A percentile compares a stretch with the other conserved stretches of the same genome.
Conservation (phyloP, 345 rosid species). For the Eucalyptus virginea region DNA sequence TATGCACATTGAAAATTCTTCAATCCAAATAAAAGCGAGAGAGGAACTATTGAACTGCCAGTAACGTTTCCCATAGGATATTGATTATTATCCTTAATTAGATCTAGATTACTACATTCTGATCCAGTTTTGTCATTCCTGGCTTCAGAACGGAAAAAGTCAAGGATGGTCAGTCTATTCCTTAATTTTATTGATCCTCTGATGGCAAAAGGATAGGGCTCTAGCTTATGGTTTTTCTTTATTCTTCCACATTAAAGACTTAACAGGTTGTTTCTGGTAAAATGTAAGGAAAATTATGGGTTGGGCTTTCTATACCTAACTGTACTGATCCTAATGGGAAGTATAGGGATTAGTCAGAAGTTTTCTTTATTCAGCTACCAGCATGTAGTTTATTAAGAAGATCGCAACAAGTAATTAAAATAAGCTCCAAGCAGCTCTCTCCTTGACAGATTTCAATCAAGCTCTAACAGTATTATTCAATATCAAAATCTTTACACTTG, state of each 20-base stretch:
- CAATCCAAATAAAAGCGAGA: neutral
- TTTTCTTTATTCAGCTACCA: neutral
- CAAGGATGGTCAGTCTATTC: neutral
- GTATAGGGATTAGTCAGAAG: neutral
- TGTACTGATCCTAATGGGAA: neutral
- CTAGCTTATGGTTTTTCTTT: neutral
- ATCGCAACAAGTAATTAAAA: neutral
- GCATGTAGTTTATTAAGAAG: neutral
- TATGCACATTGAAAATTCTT: neutral
- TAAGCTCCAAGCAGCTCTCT: neutral
- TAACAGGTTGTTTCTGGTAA: neutral
- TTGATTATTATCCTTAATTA: neutral
- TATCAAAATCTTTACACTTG: neutral
- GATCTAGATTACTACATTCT: neutral
- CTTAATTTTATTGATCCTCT: neutral
- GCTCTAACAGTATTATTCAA: neutral
- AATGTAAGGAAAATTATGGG: neutral
- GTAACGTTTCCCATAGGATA: neutral
- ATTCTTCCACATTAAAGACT: neutral
- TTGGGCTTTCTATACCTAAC: neutral
- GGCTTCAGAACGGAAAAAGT: neutral
- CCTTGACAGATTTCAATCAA: neutral
- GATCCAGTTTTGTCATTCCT: neutral
- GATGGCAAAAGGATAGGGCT: neutral
- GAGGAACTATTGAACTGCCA: neutral